Percentiles rank a stretch among this genome's conserved stretches.
These are phyloP conservation scores for Rasamsonia emersonii DNA, from an alignment of 2,329 filamentous ascomycete genomes.

Conservation along the genomic window DNA sequence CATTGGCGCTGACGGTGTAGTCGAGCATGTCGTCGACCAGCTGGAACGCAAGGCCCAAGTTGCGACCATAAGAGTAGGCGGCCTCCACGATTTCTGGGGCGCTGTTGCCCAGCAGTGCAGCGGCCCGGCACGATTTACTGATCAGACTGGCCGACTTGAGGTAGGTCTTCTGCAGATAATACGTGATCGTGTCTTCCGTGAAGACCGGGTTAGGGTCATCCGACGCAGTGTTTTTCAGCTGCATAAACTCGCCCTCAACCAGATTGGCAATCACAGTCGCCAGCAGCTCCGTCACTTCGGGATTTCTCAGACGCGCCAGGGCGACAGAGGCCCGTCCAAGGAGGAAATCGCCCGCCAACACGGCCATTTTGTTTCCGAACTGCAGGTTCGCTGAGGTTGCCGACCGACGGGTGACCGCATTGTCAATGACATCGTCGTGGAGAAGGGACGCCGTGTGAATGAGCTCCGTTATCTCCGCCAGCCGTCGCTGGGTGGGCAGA, in stretches of 20 bases:
- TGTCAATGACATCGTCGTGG: constrained; percentile 97
- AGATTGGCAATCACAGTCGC: constrained; percentile 96
- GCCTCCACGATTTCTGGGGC: constrained; percentile 75
- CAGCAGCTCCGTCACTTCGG: constrained; percentile 88
- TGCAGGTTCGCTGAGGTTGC: constrained; percentile 83
- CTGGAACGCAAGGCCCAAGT: constrained; percentile 90
- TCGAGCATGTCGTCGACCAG: constrained; percentile 97
- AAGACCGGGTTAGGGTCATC: constrained; percentile 79
- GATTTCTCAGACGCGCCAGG: constrained; percentile 78
- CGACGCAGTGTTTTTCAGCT: constrained; percentile 87
- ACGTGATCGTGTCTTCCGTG: constrained; percentile 80
- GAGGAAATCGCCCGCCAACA: constrained; percentile 92
- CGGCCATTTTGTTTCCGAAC: constrained; percentile 99
- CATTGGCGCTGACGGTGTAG: constrained; percentile 76
- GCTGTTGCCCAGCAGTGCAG: constrained; percentile 74
- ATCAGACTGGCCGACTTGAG: constrained; percentile 94
- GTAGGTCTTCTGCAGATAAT: constrained; percentile 98
- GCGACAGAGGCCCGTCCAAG: constrained; percentile 89
- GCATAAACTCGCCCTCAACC: constrained; percentile 99
- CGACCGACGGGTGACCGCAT: constrained; percentile 74
- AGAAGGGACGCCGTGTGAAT: constrained; percentile 95
- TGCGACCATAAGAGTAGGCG: constrained; percentile 86
- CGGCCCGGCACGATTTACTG: constrained; percentile 87
- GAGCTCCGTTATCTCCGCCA: constrained; percentile 94
- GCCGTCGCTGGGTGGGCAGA: constrained; percentile 80